These are phyloP conservation scores for Phytophthora citrophthora DNA, from an alignment of 352 stramenopile genomes.

Conservation along the genomic window DNA sequence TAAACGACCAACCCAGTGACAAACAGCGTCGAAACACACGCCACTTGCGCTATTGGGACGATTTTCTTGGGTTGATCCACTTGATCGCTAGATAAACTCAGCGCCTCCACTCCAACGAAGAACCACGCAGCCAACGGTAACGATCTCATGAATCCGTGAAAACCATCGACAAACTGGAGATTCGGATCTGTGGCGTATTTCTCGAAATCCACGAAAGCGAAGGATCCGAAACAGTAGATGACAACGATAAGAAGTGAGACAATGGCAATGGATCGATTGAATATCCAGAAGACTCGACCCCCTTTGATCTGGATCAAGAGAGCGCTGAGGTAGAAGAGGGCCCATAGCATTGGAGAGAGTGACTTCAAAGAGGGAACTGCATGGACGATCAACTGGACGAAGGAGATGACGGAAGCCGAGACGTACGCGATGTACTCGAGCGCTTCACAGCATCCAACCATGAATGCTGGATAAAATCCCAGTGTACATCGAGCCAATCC, in stretches of 20 bases:
- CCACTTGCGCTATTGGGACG: conserved; percentile 47
- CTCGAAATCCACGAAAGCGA: conserved; percentile 32
- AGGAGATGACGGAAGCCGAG: conserved; percentile 29
- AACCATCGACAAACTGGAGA: conserved; percentile 22
- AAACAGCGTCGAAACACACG: conserved; percentile 47
- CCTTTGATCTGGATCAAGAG: conserved; percentile 41
- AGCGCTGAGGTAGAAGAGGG: conserved; percentile 36
- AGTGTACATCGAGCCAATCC: conserved; percentile 42
- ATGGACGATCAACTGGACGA: conserved; percentile 45
- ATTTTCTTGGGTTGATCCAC: conserved; percentile 46
- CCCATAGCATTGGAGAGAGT: conserved; percentile 30
- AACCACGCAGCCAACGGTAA: conserved; percentile 48
- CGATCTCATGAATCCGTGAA: conserved; percentile 39
- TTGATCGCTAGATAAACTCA: conserved; percentile 40
- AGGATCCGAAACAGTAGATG: conserved; percentile 42
- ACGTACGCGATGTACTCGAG: conserved; percentile 59
- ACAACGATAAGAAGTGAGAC: conserved; percentile 40
- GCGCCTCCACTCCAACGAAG: conserved; percentile 53
- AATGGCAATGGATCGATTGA: conserved; percentile 41
- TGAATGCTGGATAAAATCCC: conserved; percentile 44
- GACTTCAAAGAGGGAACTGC: conserved; percentile 8
- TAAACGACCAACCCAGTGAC: conserved; percentile 35
- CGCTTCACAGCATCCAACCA: conserved; percentile 43
- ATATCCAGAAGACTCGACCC: conserved; percentile 48
- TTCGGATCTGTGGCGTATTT: conserved; percentile 17